Base-by-base conservation (phyloP, 306 rosid species). In the Astragalus glycyphyllos region DNA sequence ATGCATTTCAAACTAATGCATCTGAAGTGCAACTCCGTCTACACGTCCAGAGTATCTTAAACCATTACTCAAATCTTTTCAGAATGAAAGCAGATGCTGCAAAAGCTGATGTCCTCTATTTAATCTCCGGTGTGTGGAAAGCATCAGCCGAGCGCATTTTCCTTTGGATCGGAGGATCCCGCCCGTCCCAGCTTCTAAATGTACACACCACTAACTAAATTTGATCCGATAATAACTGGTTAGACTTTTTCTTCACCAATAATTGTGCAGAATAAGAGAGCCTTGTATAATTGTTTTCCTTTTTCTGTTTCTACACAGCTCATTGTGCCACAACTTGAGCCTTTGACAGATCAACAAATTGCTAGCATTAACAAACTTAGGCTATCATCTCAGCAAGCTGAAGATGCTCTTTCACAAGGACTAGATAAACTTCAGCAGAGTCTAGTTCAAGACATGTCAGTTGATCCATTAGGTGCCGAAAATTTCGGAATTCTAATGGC, bases 101-200 rank as follows among this genome's bases (percentile, higher is more conserved):
- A 16, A 89, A 81, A 68, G 80, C 87, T 47, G 99, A 95, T 83
- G 86, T 88, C 44, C 92, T 95, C 37, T 91, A 86, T 75, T 59
- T 95, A 29, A 73, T 91, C 78, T 89, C 97, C 9, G 97, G 99
- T 12, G 81, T 79, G 12, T 95, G 99, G 99, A 85, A 88, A 75
- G 69, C 97, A 14, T 76, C 96, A 0, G 90, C 82, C 5, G 99
- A 95, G 38, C 96, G 99, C 8, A 80, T 89, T 55, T 91, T 89
- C 79, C 89, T 83, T 35, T 95, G 99, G 99, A 95, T 95, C 4
- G 99, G 99, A 49, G 99, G 99, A 44, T 86, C 90, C n/a, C 99
- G 99, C 69, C 99, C 99, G 0, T 95, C 99, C 0, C 92, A 95
- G 76, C 89, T 95, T 84, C 87, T 95, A 64, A 82, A 79, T 0